These are phyloP conservation scores for Dichotomocladium elegans DNA, from an alignment of 371 early-diverging fungal genomes.

Conservation along the genomic window DNA sequence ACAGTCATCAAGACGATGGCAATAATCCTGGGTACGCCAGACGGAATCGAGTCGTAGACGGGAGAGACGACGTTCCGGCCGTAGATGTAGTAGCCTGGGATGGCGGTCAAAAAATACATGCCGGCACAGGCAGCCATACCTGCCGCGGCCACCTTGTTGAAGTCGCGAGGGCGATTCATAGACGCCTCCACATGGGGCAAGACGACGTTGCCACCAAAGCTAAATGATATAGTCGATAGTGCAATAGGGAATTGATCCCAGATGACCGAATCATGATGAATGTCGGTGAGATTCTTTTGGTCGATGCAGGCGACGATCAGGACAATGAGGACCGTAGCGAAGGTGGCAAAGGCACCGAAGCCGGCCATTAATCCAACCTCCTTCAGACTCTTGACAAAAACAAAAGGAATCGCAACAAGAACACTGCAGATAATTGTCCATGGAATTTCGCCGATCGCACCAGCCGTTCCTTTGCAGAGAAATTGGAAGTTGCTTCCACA, in stretches of 20 bases:
- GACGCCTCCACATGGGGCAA: constrained; percentile 83
- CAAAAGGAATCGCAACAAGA: constrained; percentile 46
- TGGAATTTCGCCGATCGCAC: constrained; percentile 23
- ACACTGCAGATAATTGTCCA: constrained; percentile 70
- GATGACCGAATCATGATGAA: constrained; percentile 41
- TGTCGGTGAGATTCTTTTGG: constrained; percentile 12
- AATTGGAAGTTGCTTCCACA: constrained; percentile 47
- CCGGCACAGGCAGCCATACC: constrained; percentile 70
- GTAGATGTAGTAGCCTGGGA: constrained; percentile 81
- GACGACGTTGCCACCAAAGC: constrained; percentile 79
- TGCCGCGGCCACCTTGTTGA: constrained; percentile 64
- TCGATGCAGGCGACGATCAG: constrained; percentile 35
- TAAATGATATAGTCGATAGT: constrained; percentile 67
- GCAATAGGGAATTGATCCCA: constrained; percentile 58
- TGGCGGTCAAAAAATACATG: constrained; percentile 75
- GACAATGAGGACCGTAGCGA: constrained; percentile 60
- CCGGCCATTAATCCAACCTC: constrained; percentile 61
- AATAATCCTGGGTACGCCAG: constrained; percentile 55
- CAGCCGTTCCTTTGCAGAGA: constrained; percentile 30
- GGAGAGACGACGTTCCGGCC: constrained; percentile 70
- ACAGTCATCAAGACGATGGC: constrained; percentile 76
- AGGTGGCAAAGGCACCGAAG: constrained; percentile 54
- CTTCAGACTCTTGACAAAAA: constrained; percentile 56
- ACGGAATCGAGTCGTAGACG: constrained; percentile 69
- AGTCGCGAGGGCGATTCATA: constrained; percentile 73